Evolutionary conservation across 768 basidiomycete species (phyloP).

Genomic region (Pisolithus tinctorius): DNA sequence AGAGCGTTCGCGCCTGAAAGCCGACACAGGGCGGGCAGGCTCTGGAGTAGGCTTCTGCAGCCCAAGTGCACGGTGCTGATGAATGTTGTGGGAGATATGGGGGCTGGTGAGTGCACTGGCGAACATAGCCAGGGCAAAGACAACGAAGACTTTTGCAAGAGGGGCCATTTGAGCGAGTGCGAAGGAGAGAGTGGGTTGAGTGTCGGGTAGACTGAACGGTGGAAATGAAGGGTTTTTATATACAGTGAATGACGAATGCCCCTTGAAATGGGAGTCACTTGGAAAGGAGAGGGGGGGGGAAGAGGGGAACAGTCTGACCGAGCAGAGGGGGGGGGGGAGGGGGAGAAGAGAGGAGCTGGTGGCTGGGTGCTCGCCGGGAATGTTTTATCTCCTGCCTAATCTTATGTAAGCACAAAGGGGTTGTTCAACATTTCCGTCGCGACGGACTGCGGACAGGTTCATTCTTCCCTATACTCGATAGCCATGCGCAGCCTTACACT

Average conservation of each 20-base stretch:
- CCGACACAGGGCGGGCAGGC: neutral
- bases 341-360: neutral
- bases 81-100: conserved; percentile 26
- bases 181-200: conserved; percentile 2
- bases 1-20: conserved; percentile 17
- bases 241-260: neutral
- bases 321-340: neutral
- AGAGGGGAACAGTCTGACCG: neutral
- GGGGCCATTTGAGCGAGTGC: conserved; percentile 21
- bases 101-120: conserved; percentile 30
- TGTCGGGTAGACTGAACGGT: conserved; percentile 10
- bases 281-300: neutral
- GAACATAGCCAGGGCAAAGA: conserved; percentile 38
- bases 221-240: conserved; percentile 1
- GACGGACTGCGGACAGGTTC: neutral
- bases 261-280: neutral
- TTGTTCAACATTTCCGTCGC: neutral
- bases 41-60: neutral
- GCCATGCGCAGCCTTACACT: neutral
- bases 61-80: conserved; percentile 15
- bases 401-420: neutral
- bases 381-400: neutral
- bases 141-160: conserved; percentile 36
- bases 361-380: neutral
- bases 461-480: neutral